Percentiles rank a stretch among this genome's conserved stretches.
These are phyloP conservation scores for Laburnicola sp. DNA, from an alignment of 2,329 filamentous ascomycete species.

Conservation along the genomic window DNA sequence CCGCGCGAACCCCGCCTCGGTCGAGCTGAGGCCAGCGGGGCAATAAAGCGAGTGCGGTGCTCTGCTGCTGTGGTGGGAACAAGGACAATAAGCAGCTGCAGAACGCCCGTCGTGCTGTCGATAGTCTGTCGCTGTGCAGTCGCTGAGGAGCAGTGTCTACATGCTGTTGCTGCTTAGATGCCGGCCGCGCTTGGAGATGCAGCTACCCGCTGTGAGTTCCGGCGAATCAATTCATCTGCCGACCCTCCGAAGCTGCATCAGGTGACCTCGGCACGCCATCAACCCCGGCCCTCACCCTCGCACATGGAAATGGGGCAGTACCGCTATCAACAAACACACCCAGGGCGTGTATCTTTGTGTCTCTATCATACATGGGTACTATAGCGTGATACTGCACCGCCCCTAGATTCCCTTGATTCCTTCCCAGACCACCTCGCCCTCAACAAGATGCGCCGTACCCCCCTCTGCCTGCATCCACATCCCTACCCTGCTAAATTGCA, in stretches of 20 bases:
- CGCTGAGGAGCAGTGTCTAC: not conserved
- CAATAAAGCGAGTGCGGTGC: not conserved
- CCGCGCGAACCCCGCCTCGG: too few relatives aligned
- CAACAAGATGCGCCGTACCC: conserved; percentile 4
- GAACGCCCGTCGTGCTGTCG: not conserved
- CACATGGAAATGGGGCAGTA: not conserved
- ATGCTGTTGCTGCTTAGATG: not conserved
- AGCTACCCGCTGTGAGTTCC: not conserved
- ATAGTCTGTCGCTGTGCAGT: not conserved
- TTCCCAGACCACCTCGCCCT: conserved; percentile 1
- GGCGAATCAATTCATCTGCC: conserved; percentile 9
- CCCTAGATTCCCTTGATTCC: conserved; percentile 4
- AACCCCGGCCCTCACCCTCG: too few relatives aligned
- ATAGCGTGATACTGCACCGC: conserved; percentile 2
- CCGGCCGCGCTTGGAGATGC: conserved; percentile 3
- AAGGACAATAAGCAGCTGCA: not conserved
- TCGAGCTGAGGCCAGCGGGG: too few relatives aligned
- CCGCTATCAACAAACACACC: not conserved
- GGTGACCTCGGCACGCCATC: not conserved
- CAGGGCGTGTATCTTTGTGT: conserved; percentile 3
- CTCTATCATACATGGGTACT: conserved; percentile 13
- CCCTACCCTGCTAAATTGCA: conserved; percentile 2
- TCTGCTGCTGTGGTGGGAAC: not conserved
- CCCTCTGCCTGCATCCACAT: conserved; percentile 1
- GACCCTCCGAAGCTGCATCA: not conserved